Percentiles rank a stretch among this genome's conserved stretches.
These are phyloP conservation scores for Candida sp. DNA, from an alignment of 1,139 yeast genomes.

Conservation along the genomic window DNA sequence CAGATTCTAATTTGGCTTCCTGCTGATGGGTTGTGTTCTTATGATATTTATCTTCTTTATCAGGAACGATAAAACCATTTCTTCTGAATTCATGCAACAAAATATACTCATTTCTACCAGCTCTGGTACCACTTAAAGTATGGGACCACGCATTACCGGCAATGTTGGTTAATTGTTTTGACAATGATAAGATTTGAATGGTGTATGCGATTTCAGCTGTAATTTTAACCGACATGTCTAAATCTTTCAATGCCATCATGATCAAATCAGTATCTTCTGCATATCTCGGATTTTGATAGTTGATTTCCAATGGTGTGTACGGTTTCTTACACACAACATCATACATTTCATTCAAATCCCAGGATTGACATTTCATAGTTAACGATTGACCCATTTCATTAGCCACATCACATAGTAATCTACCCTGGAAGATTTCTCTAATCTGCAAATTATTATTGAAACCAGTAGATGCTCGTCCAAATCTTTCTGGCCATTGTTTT, in stretches of 20 bases:
- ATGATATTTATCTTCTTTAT: slow-evolving; percentile 60
- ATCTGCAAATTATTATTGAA: slow-evolving; percentile 50
- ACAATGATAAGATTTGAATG: slow-evolving; percentile 81
- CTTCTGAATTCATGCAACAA: slow-evolving; percentile 87
- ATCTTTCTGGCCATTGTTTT: slow-evolving; percentile 72
- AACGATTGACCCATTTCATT: slow-evolving; percentile 95
- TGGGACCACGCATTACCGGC: slow-evolving; percentile 99
- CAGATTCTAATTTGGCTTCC: slow-evolving; percentile 34
- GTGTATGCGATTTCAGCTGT: slow-evolving; percentile 78
- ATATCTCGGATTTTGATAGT: slow-evolving; percentile 62
- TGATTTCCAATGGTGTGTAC: slow-evolving; percentile 66
- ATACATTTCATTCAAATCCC: slow-evolving; percentile 94
- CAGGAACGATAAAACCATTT: slow-evolving; percentile 84
- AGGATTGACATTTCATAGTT: slow-evolving; percentile 88
- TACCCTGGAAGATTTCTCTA: slow-evolving; percentile 76
- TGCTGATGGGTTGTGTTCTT: slow-evolving; percentile 37
- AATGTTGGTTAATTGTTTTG: slow-evolving; percentile 86
- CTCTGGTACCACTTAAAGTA: slow-evolving; percentile 92
- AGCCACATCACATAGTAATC: slow-evolving; percentile 88
- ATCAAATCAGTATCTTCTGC: slow-evolving; percentile 67
- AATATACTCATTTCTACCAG: slow-evolving; percentile 94
- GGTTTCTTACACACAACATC: slow-evolving; percentile 65
- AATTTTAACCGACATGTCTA: slow-evolving; percentile 62
- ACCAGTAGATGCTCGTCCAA: slow-evolving; percentile 46
- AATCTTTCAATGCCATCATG: slow-evolving; percentile 69